Conservation (phyloP, 345 rosid genomes). For the Arabidopsis thaliana region TAIR10.1 NC_003071.7:12214501-12215000, state of each 20-base stretch:
- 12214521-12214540: conserved; percentile 91
- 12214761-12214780: conserved; percentile 81
- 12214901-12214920: conserved; percentile 72
- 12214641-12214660: conserved; percentile 74
- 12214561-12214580: conserved; percentile 98
- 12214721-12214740: background rate
- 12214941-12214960: conserved; percentile 81
- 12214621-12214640: conserved; percentile 95
- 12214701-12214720: conserved; percentile 35
- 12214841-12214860: conserved; percentile 10
- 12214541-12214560: conserved; percentile 98
- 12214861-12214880: background rate
- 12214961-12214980: conserved; percentile 75
- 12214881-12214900: conserved; percentile 1
- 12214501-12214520: conserved; percentile 93
- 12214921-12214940: conserved; percentile 90
- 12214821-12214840: conserved; percentile 68
- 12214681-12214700: conserved; percentile 22
- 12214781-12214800: conserved; percentile 99
- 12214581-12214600: conserved; percentile 98
- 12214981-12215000: conserved; percentile 62
- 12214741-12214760: conserved; percentile 82
- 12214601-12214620: conserved; percentile 85
- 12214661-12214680: conserved; percentile 13
- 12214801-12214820: conserved; percentile 89